phyloP scores from a whole-genome alignment of 768 basidiomycete genomes.

The Austroboletus eburneus region DNA sequence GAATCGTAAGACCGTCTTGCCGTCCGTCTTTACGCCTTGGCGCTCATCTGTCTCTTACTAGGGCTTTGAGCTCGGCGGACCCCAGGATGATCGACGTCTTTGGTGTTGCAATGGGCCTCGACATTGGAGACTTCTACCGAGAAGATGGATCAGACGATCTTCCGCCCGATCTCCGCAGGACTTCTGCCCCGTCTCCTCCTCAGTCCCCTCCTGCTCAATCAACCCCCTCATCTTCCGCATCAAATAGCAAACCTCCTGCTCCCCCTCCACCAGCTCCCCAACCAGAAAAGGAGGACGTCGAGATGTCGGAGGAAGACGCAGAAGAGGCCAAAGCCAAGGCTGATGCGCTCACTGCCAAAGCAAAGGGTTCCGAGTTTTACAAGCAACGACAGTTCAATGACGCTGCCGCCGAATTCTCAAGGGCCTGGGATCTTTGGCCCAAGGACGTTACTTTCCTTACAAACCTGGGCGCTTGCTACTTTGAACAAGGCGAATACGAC shows the following conservation, averaged over 20 bases:
- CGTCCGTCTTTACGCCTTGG: not conserved
- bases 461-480: constrained; percentile 87
- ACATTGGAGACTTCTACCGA: constrained; percentile 81
- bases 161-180: constrained; percentile 51
- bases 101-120: constrained; percentile 89
- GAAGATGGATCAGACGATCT: constrained; percentile 82
- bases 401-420: constrained; percentile 70
- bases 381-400: constrained; percentile 79
- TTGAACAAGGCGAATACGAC: constrained; percentile 90
- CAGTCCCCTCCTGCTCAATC: constrained; percentile 28
- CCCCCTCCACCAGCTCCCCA: constrained; percentile 38
- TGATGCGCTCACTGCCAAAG: constrained; percentile 77
- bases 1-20: constrained; percentile 39
- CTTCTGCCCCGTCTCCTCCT: constrained; percentile 20
- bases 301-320: constrained; percentile 61
- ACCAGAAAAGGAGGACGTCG: constrained; percentile 53
- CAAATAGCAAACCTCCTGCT: constrained; percentile 32
- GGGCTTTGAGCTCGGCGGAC: constrained; percentile 61
- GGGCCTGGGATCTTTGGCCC: constrained; percentile 91
- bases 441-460: constrained; percentile 93
- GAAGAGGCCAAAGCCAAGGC: constrained; percentile 73
- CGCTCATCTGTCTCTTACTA: constrained; percentile 25
- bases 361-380: constrained; percentile 75
- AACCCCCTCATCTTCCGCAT: constrained; percentile 40
- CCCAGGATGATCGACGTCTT: constrained; percentile 93